phyloP scores from a whole-genome alignment of 192 early-diverging fungal species.

The Backusella liffmaniae region DNA sequence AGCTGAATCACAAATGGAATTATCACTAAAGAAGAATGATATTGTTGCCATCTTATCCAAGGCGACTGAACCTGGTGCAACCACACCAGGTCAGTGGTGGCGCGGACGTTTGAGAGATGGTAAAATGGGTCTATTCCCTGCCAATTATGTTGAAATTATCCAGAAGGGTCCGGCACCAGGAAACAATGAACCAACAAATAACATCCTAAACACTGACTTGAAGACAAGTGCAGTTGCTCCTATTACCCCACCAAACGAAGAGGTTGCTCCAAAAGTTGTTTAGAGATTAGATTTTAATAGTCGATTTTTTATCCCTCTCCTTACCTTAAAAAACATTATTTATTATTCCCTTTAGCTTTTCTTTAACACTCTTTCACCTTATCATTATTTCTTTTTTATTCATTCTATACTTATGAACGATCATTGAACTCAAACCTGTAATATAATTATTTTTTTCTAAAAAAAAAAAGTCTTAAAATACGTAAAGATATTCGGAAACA shows the following conservation, averaged over 20 bases:
- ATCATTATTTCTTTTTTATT: background rate
- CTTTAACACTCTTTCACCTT: background rate
- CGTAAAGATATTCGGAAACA: background rate
- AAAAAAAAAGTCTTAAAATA: background rate
- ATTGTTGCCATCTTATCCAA: constrained; percentile 88
- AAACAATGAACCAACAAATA: background rate
- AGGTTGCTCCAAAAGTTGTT: constrained; percentile 1
- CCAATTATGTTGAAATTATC: constrained; percentile 89
- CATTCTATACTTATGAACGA: constrained; percentile 7
- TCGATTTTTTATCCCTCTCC: background rate
- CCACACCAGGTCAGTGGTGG: constrained; percentile 89
- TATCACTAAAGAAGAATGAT: constrained; percentile 83
- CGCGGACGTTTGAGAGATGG: constrained; percentile 80
- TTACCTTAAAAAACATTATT: background rate
- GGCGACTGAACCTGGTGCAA: constrained; percentile 61
- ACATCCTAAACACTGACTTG: background rate
- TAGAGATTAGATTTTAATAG: background rate
- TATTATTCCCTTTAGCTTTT: background rate
- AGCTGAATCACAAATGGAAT: constrained; percentile 72
- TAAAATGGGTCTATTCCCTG: constrained; percentile 85
- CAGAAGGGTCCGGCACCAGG: constrained; percentile 52
- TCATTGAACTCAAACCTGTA: constrained; percentile 7
- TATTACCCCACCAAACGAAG: background rate
- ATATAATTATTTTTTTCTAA: constrained; percentile 7
- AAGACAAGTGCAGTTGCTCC: background rate